phyloP scores from a whole-genome alignment of 1,284 basidiomycete genomes.

The Waitea zeae region DNA sequence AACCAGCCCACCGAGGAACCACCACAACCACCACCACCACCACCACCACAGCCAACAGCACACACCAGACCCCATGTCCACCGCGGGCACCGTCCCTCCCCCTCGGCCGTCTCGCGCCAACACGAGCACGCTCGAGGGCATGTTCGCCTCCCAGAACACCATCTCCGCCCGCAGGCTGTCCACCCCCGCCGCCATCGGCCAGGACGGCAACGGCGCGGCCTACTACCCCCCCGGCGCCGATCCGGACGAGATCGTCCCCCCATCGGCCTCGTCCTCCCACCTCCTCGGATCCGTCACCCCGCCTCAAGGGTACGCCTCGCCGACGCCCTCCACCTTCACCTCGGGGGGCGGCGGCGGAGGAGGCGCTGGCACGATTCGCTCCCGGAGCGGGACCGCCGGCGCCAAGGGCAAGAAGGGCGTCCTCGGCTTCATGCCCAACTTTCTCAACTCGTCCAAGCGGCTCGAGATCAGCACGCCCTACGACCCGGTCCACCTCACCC shows the following conservation, averaged over 20 bases:
- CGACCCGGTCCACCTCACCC: conserved; percentile 98
- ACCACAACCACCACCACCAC: too few species aligned
- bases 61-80: conserved; percentile 19
- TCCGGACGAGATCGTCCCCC: conserved; percentile 18
- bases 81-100: conserved; percentile 36
- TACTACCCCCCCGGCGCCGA: conserved; percentile 32
- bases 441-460: conserved; percentile 67
- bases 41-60: too few species aligned
- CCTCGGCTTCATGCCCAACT: conserved; percentile 63
- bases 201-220: conserved; percentile 17
- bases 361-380: too few species aligned
- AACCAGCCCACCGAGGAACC: too few species aligned
- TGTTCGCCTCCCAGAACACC: conserved; percentile 25
- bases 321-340: conserved; percentile 9
- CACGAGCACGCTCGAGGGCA: conserved; percentile 59
- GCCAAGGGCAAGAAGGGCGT: conserved; percentile 59
- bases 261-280: conserved; percentile 8
- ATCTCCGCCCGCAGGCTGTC: conserved; percentile 34
- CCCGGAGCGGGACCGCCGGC: conserved; percentile 45
- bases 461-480: conserved; percentile 96
- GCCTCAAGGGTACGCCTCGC: conserved; percentile 14
- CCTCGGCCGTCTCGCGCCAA: conserved; percentile 67
- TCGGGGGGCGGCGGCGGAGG: conserved; percentile 15
- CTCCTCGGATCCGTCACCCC: conserved; percentile 18
- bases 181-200: conserved; percentile 18